Base-by-base conservation (phyloP, 2,329 filamentous ascomycete genomes). In the Cytospora chrysosperma region DNA sequence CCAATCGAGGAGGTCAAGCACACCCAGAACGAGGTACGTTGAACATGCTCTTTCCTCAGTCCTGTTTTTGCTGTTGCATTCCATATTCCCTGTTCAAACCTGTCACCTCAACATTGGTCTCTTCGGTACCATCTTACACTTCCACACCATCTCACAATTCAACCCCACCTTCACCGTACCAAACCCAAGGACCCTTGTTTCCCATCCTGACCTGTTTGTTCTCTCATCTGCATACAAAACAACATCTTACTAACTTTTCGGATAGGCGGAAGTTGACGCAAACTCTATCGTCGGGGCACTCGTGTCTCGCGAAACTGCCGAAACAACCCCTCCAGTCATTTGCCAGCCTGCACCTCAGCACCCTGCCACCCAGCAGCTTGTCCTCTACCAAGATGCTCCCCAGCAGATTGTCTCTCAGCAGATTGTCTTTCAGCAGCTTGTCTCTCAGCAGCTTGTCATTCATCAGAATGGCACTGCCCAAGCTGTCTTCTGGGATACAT, bases 251-350 rank as follows among this genome's bases (percentile, higher is more conserved):
- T 61, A 17, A 61, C 37, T 34, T 12, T 2, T 17, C 15, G 9
- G 27, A 17, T 8, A 61, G 58, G n/a, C 15, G 34, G 57, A 52
- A 52, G 57, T 59, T 37, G 19, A 58, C n/a, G 8, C 40, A 19
- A 28, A 1, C 15, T 21, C 43, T 24, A 15, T 51, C 43, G 7
- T 51, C 13, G 56, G 52, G 57, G 43, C 43, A 13, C 43, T 24
- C 43, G 43, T 24, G 43, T 21, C 43, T 47, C 43, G 21, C 13
- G 43, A 24, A 12, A 47, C 1, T 21, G n/a, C 10, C 43, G 43
- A 47, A 4, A 24, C 43, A 13, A 47, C 43, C 43, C 24, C n/a
- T 13, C 43, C 24, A 24, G 43, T 47, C 43, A n/a, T 10, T n/a
- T 7, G 21, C 19, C 40, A 43, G 17, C 40, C 40, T 43, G 40